Base-by-base conservation (phyloP, 345 rosid genomes). In the Cardamine occulta region DNA sequence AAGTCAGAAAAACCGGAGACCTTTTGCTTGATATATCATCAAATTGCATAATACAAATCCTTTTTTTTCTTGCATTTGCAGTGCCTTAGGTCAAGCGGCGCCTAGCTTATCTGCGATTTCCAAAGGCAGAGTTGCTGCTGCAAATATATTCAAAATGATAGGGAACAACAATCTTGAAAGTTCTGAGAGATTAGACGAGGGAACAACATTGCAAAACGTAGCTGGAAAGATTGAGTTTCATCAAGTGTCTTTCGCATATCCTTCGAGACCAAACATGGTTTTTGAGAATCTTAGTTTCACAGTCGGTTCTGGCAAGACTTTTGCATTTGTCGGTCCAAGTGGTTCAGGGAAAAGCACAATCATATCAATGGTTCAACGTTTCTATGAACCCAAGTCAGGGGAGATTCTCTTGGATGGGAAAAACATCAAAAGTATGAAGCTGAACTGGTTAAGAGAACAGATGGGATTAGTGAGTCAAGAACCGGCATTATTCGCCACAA, bases 381-480 rank as follows among this genome's bases (percentile, higher is more conserved):
- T 93, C 81, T 93, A 93, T 72, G 96, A 91, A 32, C 96, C 96
- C 2, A 84, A 48, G 56, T 89, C 95, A 85, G 97, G 97, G 44
- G 75, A 84, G 72, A 80, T 90, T 40, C 64, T 88, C 42, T 66
- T 90, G 74, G 98, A 93, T 68, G 92, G 93, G 15, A 82, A 79
- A 69, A 92, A 88, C 71, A 64, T 93, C 40, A 86, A 72, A 83
- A 65, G 69, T 47, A 79, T 93, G 12, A 78, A 81, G 55, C 61
- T 89, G 63, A 89, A 82, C 70, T 93, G 98, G 98, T 74, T 91
- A 74, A 88, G 98, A 70, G 83, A 84, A 68, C 97, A 91, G 59
- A 87, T 93, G 87, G 97, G 98, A 55, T 74, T 93, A 83, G 98
- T 93, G 32, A 85, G 88, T 81, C 98, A 93, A 79, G 98, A 93